Conservation (phyloP, 2,329 filamentous ascomycete genomes). For the Colletotrichum incanum region DNA sequence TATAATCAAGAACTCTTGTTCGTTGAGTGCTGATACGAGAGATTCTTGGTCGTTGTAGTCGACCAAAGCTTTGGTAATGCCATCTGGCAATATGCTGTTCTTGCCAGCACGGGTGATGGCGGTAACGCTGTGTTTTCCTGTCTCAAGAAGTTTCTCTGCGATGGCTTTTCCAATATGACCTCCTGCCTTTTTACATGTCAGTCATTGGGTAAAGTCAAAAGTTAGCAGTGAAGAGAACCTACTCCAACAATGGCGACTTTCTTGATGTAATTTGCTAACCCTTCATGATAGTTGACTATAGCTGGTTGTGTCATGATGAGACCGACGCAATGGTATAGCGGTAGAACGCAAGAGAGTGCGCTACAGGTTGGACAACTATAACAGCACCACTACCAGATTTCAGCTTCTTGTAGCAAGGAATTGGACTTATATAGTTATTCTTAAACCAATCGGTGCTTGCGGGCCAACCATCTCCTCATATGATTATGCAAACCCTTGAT, state of each 20-base stretch:
- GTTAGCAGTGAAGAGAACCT: constrained; percentile 46
- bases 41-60: constrained; percentile 60
- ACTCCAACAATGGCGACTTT: constrained; percentile 65
- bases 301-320: not conserved
- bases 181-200: constrained; percentile 49
- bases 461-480: no score
- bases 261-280: constrained; percentile 55
- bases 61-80: constrained; percentile 58
- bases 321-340: no score
- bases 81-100: constrained; percentile 57
- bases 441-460: no score
- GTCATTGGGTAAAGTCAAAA: constrained; percentile 29
- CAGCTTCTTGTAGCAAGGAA: no score
- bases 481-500: no score
- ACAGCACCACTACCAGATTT: no score
- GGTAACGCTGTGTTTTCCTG: constrained; percentile 67
- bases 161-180: constrained; percentile 60
- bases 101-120: constrained; percentile 65
- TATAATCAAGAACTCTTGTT: constrained; percentile 69
- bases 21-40: constrained; percentile 64
- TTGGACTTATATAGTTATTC: no score
- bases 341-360: no score
- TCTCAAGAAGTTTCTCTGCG: constrained; percentile 59
- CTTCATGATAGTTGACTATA: not conserved
- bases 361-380: no score